Evolutionary conservation across 768 basidiomycete species (phyloP).

Genomic region (Suillus weaverae): DNA sequence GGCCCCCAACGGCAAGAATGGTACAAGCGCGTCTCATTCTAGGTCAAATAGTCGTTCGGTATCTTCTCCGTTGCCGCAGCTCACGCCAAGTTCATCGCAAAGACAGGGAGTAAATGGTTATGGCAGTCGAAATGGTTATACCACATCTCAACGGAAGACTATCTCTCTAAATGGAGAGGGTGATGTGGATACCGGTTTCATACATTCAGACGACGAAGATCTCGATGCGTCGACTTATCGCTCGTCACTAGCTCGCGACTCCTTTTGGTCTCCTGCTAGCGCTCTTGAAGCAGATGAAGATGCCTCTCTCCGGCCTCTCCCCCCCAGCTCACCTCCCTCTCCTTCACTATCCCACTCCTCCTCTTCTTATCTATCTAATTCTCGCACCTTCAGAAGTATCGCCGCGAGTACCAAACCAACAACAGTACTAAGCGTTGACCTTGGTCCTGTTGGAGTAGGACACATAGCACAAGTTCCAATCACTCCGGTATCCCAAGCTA

Average conservation of each 20-base stretch:
- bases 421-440: constrained; percentile 87
- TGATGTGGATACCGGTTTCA: constrained; percentile 40
- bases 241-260: constrained; percentile 68
- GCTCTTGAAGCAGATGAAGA: constrained; percentile 89
- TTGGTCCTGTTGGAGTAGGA: constrained; percentile 77
- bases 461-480: constrained; percentile 87
- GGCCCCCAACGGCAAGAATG: constrained; percentile 16
- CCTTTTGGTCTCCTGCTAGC: constrained; percentile 78
- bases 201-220: constrained; percentile 37
- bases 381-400: constrained; percentile 79
- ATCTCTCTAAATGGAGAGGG: constrained; percentile 66
- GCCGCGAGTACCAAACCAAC: constrained; percentile 93
- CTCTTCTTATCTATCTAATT: constrained; percentile 79
- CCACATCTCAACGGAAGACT: constrained; percentile 48
- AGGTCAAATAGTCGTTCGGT: constrained; percentile 28
- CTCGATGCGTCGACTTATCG: constrained; percentile 49
- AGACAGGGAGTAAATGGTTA: constrained; percentile 23
- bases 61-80: constrained; percentile 31
- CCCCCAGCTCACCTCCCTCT: constrained; percentile 85
- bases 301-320: constrained; percentile 86
- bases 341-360: constrained; percentile 84
- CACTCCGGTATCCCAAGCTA: constrained; percentile 53
- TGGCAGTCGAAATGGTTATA: constrained; percentile 14
- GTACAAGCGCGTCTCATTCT: constrained; percentile 13
- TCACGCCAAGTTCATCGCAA: constrained; percentile 20